A percentile compares a stretch with the other conserved stretches of the same genome.
These are phyloP conservation scores for Yarrowia sp. DNA, from an alignment of 805 yeast genomes.

Conservation along the genomic window DNA sequence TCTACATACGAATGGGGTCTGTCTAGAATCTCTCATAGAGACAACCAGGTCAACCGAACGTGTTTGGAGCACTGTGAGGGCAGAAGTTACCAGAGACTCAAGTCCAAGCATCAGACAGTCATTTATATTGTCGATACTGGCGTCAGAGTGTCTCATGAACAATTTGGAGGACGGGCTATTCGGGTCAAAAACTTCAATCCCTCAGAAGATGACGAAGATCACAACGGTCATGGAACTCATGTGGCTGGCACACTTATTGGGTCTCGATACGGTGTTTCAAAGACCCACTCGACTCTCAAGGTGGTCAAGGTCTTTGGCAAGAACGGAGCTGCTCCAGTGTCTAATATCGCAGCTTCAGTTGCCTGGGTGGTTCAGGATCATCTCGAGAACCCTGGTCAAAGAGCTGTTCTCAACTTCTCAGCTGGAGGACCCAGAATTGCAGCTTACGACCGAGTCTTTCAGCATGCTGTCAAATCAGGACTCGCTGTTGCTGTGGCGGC, in stretches of 20 bases:
- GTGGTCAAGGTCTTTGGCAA: constrained; percentile 64
- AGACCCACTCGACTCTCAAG: constrained; percentile 57
- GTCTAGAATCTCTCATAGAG: constrained; percentile 86
- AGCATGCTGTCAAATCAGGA: constrained; percentile 13
- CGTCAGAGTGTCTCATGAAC: constrained; percentile 56
- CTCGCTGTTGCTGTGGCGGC: constrained; percentile 49
- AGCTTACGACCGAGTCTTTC: constrained; percentile 50
- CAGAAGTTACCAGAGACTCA: constrained; percentile 67
- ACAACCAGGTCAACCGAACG: constrained; percentile 53
- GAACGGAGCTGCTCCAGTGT: constrained; percentile 61
- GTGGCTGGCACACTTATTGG: constrained; percentile 68
- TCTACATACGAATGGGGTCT: constrained; percentile 69
- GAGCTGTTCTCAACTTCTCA: constrained; percentile 23
- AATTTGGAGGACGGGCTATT: constrained; percentile 62
- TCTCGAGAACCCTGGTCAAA: constrained; percentile 43
- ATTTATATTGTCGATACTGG: constrained; percentile 68
- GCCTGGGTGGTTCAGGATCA: constrained; percentile 57
- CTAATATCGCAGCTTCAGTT: constrained; percentile 64
- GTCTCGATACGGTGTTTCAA: constrained; percentile 61
- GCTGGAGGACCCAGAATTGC: constrained; percentile 27
- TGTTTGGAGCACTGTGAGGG: constrained; percentile 54
- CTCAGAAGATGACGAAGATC: constrained; percentile 55
- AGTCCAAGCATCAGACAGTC: constrained; percentile 45
- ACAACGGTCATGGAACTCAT: constrained; percentile 67
- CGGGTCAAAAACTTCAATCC: constrained; percentile 63